Percentiles rank a stretch among this genome's conserved stretches.
Conservation (phyloP, 2,329 filamentous ascomycete genomes). For the Curvularia verruculosa region DNA sequence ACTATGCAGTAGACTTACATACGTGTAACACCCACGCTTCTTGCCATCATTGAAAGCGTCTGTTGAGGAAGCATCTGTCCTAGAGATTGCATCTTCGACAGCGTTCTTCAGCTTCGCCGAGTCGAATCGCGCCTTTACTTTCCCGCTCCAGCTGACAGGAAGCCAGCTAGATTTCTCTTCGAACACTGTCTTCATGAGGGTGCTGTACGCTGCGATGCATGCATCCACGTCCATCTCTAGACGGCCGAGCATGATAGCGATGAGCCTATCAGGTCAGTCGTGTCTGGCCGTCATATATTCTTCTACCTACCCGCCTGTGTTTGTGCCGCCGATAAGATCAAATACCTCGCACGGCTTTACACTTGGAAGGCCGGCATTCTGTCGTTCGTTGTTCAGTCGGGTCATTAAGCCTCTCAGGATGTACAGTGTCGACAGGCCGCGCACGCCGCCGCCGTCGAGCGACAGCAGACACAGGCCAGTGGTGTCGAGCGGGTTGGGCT, state of each 20-base stretch:
- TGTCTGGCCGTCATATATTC: no score
- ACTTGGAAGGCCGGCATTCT: not conserved
- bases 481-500: conserved; percentile 17
- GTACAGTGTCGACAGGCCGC: conserved; percentile 31
- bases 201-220: conserved; percentile 20
- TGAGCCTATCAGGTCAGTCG: conserved; percentile 12
- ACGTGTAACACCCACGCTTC: not conserved
- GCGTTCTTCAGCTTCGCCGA: not conserved
- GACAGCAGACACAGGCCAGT: conserved; percentile 21
- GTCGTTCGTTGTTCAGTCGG: conserved; percentile 6
- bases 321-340: conserved; percentile 33
- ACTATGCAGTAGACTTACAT: not conserved
- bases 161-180: not conserved
- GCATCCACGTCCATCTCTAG: conserved; percentile 24
- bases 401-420: conserved; percentile 32
- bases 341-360: conserved; percentile 25
- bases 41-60: not conserved
- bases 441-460: conserved; percentile 35
- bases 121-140: not conserved
- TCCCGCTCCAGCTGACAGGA: not conserved
- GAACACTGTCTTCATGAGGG: conserved; percentile 14
- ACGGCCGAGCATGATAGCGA: conserved; percentile 29
- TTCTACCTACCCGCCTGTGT: conserved; percentile 24
- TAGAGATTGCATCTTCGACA: not conserved
- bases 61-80: not conserved